These are phyloP conservation scores for Magnaporthiopsis rhizophila DNA, from an alignment of 2,329 filamentous ascomycete genomes.

Conservation along the genomic window DNA sequence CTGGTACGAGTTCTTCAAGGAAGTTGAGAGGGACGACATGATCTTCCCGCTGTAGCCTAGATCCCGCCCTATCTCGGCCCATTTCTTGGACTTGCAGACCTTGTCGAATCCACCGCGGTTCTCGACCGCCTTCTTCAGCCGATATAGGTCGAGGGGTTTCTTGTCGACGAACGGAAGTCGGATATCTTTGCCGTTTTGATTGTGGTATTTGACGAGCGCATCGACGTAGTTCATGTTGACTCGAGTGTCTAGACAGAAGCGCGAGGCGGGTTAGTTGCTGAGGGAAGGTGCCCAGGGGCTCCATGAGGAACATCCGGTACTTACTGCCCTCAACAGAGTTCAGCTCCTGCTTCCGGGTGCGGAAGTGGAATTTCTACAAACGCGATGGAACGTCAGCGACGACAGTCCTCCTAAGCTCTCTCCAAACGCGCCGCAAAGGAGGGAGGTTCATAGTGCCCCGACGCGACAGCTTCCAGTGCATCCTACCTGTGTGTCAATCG, in stretches of 20 bases:
- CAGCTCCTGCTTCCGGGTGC: conserved; percentile 89
- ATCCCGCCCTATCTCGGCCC: conserved; percentile 96
- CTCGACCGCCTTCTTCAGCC: conserved; percentile 94
- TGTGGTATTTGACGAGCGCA: conserved; percentile 91
- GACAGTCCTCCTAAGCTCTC: not conserved
- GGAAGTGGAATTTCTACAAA: conserved; percentile 83
- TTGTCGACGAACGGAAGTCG: conserved; percentile 96
- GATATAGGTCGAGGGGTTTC: conserved; percentile 89
- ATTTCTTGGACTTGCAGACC: conserved; percentile 97
- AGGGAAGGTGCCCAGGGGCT: not conserved
- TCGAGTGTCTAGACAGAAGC: conserved; percentile 61
- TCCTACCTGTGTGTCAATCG: conserved; percentile 90
- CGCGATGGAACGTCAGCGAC: conserved; percentile 9
- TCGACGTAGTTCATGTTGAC: conserved; percentile 95
- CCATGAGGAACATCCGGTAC: conserved; percentile 22
- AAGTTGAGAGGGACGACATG: conserved; percentile 97
- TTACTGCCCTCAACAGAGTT: conserved; percentile 97
- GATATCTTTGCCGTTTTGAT: conserved; percentile 88
- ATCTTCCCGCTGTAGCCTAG: conserved; percentile 98
- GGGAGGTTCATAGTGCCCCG: not conserved
- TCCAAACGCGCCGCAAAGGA: not conserved
- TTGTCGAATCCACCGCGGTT: conserved; percentile 89
- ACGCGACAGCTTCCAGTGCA: not conserved
- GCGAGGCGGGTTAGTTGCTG: not conserved
- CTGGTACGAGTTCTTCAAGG: conserved; percentile 95